These are phyloP conservation scores for Saccharum spontaneum DNA, from an alignment of 176 grass and related monocot genomes.

Conservation along the genomic window DNA sequence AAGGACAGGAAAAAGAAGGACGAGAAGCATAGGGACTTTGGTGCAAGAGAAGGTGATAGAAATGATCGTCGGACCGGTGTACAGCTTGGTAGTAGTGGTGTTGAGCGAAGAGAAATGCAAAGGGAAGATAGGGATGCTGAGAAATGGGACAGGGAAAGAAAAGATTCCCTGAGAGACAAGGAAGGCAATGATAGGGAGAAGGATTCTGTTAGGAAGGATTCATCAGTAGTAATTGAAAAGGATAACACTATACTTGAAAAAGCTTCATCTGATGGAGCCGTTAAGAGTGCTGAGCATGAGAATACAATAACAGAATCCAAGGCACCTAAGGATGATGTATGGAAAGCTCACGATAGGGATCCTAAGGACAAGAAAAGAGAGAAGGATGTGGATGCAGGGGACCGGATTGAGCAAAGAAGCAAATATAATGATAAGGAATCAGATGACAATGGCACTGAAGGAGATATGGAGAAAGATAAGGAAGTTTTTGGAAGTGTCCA, in stretches of 20 bases:
- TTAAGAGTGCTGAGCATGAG: slow-evolving; percentile 57
- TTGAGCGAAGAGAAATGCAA: slow-evolving; percentile 61
- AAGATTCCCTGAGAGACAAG: slow-evolving; percentile 59
- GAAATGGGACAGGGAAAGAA: slow-evolving; percentile 67
- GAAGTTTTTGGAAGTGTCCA: slow-evolving; percentile 69
- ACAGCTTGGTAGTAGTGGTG: slow-evolving; percentile 39
- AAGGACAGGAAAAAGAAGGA: slow-evolving; percentile 70
- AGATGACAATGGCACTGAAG: slow-evolving; percentile 62
- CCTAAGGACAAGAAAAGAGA: slow-evolving; percentile 69
- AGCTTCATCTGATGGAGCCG: slow-evolving; percentile 44
- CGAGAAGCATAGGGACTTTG: slow-evolving; percentile 54
- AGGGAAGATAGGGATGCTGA: slow-evolving; percentile 78
- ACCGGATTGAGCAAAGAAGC: slow-evolving; percentile 52
- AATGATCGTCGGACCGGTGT: slow-evolving; percentile 52
- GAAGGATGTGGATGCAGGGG: slow-evolving; percentile 59
- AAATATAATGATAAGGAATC: slow-evolving; percentile 74
- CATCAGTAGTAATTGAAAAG: slow-evolving; percentile 46
- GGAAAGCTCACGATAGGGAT: slow-evolving; percentile 60
- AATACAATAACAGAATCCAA: slow-evolving; percentile 54
- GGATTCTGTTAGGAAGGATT: slow-evolving; percentile 58
- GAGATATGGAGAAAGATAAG: slow-evolving; percentile 84
- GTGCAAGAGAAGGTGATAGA: slow-evolving; percentile 61
- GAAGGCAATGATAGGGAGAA: slow-evolving; percentile 68
- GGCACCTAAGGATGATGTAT: slow-evolving; percentile 55
- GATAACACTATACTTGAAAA: slow-evolving; percentile 53